Evolutionary conservation across 495 filamentous ascomycete genomes (phyloP).

Genomic region (Hypoxylon trugodes): DNA sequence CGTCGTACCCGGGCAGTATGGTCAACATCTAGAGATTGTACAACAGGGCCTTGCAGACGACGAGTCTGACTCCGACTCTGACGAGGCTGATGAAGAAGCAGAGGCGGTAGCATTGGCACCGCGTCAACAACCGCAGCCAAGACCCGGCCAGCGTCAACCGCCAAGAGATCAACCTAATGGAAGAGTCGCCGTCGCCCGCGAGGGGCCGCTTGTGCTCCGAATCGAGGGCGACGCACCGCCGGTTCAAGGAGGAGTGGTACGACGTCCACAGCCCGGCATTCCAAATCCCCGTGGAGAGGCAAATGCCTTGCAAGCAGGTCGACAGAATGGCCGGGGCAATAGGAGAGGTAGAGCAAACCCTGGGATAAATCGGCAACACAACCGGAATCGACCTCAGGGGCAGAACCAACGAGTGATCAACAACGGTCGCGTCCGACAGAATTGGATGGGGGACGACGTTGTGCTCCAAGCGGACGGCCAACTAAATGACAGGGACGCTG

Average conservation of each 20-base stretch:
- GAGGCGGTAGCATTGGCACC: slow-evolving; percentile 19
- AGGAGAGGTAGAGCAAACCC: slow-evolving; percentile 37
- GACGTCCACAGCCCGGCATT: slow-evolving; percentile 41
- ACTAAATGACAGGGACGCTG: slow-evolving; percentile 46
- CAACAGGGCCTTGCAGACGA: slow-evolving; percentile 7
- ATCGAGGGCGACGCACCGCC: slow-evolving; percentile 49
- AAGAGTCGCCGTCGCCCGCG: slow-evolving; percentile 54
- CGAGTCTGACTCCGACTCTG: slow-evolving; percentile 20
- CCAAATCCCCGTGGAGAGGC: slow-evolving; percentile 21
- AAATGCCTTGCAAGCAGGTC: slow-evolving; percentile 25
- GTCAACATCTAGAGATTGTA: slow-evolving; percentile 30
- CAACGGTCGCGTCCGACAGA: slow-evolving; percentile 36
- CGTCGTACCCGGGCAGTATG: slow-evolving; percentile 20
- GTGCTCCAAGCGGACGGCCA: slow-evolving; percentile 35
- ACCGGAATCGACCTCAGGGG: slow-evolving; percentile 40
- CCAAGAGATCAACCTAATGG: slow-evolving; percentile 40
- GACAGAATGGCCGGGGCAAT: slow-evolving; percentile 32
- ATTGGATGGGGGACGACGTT: slow-evolving; percentile 25
- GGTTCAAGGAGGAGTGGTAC: slow-evolving; percentile 22
- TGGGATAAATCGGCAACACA: slow-evolving; percentile 35
- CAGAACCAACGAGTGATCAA: slow-evolving; percentile 30
- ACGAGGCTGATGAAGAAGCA: slow-evolving; percentile 31
- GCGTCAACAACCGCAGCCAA: slow-evolving; percentile 31
- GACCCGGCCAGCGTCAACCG: slow-evolving; percentile 24
- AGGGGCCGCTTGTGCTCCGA: slow-evolving; percentile 63